Conservation (phyloP, 805 yeast species). For the Priceomyces carsonii region DNA sequence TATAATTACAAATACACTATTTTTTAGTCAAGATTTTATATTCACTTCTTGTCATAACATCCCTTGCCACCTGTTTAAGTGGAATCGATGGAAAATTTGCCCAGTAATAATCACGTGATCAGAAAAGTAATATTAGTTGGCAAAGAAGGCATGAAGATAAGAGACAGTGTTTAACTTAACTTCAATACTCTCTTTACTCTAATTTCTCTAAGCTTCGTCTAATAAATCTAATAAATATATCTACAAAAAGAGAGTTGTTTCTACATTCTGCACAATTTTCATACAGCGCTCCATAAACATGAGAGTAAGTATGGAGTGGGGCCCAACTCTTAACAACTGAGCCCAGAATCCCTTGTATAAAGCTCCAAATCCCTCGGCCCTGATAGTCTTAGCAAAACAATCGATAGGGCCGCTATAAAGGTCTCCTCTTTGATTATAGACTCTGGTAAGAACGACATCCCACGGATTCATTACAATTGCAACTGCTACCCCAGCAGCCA, state of each 20-base stretch:
- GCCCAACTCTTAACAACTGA: constrained; percentile 87
- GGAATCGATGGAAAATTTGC: constrained; percentile 2
- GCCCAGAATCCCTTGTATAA: constrained; percentile 95
- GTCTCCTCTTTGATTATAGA: constrained; percentile 91
- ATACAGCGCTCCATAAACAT: constrained; percentile 96
- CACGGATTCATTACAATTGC: constrained; percentile 97
- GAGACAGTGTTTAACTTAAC: too few relatives aligned
- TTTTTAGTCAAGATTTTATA: too few relatives aligned
- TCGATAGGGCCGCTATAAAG: constrained; percentile 85
- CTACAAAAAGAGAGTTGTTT: constrained; percentile 11
- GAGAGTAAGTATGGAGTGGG: constrained; percentile 87
- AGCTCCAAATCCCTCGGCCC: constrained; percentile 81
- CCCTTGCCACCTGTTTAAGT: constrained; percentile 5
- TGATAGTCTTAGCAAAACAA: constrained; percentile 81
- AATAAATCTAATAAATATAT: constrained; percentile 3
- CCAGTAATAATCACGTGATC: too few relatives aligned
- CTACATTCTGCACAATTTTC: constrained; percentile 49
- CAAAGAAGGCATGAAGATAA: too few relatives aligned
- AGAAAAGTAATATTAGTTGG: too few relatives aligned
- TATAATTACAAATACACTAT: too few relatives aligned
- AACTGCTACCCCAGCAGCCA: constrained; percentile 87
- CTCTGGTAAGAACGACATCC: constrained; percentile 92
- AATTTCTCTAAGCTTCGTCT: too few relatives aligned
- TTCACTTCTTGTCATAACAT: too few relatives aligned
- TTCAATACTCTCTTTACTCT: too few relatives aligned